These are phyloP conservation scores for Pichia cactophila DNA, from an alignment of 1,139 yeast species.

Conservation along the genomic window DNA sequence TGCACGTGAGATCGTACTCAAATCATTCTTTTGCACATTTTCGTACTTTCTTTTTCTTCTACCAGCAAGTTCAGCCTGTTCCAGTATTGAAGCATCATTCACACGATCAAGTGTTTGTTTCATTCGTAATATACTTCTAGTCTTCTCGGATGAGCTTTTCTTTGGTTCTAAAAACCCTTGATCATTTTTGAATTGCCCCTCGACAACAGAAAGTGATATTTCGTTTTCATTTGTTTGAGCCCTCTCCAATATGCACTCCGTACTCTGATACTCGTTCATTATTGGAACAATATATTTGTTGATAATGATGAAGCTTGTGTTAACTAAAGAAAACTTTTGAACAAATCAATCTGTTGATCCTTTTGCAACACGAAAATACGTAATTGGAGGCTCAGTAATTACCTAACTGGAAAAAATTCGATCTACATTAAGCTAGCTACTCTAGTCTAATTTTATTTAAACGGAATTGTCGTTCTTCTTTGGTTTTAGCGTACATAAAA, in stretches of 20 bases:
- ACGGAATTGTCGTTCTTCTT: background rate
- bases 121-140: background rate
- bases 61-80: constrained; percentile 3
- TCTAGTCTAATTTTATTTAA: no score
- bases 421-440: no score
- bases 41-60: background rate
- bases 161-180: constrained; percentile 1
- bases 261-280: no score
- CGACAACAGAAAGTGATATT: background rate
- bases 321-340: no score
- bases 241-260: no score
- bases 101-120: background rate
- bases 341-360: no score
- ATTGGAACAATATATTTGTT: no score
- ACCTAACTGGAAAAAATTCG: background rate
- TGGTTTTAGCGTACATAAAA: constrained; percentile 39
- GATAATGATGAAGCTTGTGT: no score
- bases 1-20: constrained; percentile 3
- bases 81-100: constrained; percentile 5
- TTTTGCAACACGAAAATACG: background rate
- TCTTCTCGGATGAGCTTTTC: background rate
- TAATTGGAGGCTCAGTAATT: background rate
- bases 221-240: no score
- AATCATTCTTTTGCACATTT: background rate
- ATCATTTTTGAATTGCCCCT: constrained; percentile 2